Evolutionary conservation across 805 yeast species (phyloP).

Genomic region (Candida pseudofarinosa): DNA sequence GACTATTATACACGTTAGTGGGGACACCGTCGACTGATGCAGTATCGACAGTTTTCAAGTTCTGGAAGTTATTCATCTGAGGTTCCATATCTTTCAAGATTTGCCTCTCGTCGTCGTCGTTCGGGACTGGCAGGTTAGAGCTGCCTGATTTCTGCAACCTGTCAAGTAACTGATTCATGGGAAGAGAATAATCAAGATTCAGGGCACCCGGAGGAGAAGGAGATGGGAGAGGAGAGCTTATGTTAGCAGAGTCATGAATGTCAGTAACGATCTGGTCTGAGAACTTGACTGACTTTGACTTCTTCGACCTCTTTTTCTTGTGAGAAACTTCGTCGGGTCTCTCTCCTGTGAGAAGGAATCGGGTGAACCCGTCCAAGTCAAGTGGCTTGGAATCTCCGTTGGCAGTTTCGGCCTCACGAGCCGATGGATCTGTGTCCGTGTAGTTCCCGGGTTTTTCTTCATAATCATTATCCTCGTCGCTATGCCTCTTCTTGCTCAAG

Average conservation of each 20-base stretch:
- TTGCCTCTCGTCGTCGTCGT: conserved; percentile 62
- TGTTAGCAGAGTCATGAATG: conserved; percentile 24
- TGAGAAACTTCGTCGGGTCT: conserved; percentile 47
- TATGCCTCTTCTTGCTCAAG: conserved; percentile 53
- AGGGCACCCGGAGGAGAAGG: conserved; percentile 16
- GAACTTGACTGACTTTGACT: conserved; percentile 63
- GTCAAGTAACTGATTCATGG: conserved; percentile 70
- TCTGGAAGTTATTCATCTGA: conserved; percentile 63
- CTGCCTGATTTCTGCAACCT: conserved; percentile 24
- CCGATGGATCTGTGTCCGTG: conserved; percentile 12
- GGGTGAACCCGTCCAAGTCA: conserved; percentile 83
- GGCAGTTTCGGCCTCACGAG: conserved; percentile 1
- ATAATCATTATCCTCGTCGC: conserved; percentile 37
- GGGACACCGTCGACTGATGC: conserved; percentile 72
- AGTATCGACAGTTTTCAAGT: conserved; percentile 70
- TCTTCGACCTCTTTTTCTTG: conserved; percentile 37
- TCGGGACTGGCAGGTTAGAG: conserved; percentile 14
- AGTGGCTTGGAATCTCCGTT: conserved; percentile 33
- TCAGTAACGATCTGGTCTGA: conserved; percentile 60
- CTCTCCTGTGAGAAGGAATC: conserved; percentile 77
- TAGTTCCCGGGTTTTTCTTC: conserved; percentile 11
- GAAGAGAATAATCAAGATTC: conserved; percentile 56
- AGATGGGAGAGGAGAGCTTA: conserved; percentile 17
- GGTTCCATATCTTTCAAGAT: conserved; percentile 72
- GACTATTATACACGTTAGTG: conserved; percentile 39